Evolutionary conservation across 768 basidiomycete genomes (phyloP).

Genomic region (Suillus placidus): DNA sequence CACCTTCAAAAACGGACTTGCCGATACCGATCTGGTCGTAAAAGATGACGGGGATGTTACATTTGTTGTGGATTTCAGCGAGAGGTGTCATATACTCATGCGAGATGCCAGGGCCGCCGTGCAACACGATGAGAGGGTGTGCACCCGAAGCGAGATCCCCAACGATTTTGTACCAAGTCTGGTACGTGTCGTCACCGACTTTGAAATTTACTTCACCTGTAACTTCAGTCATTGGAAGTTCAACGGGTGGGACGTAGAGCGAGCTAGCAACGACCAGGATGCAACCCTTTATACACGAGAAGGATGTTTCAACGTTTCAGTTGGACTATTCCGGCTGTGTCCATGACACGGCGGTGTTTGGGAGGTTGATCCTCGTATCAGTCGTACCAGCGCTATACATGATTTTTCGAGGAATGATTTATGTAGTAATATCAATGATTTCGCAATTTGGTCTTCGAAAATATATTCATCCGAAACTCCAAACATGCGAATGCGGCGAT

Average conservation of each 20-base stretch:
- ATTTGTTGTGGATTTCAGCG: conserved; percentile 27
- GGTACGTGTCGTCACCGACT: conserved; percentile 21
- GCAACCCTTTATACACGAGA: background rate
- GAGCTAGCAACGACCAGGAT: background rate
- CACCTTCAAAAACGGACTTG: conserved; percentile 36
- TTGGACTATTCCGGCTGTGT: background rate
- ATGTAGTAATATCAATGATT: background rate
- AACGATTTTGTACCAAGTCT: conserved; percentile 55
- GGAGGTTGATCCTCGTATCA: background rate
- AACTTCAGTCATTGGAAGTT: conserved; percentile 6
- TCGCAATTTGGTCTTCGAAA: background rate
- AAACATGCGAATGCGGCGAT: background rate
- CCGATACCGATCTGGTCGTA: conserved; percentile 50
- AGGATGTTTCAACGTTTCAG: background rate
- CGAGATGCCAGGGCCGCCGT: conserved; percentile 55
- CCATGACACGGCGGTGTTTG: conserved; percentile 3
- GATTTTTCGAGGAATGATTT: background rate
- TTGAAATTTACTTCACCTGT: conserved; percentile 8
- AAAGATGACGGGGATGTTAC: conserved; percentile 39
- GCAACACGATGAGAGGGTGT: conserved; percentile 51
- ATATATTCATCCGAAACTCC: background rate
- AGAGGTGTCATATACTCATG: conserved; percentile 43
- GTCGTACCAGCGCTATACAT: background rate
- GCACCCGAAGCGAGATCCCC: conserved; percentile 43
- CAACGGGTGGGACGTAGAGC: background rate